Evolutionary conservation across 306 rosid genomes (phyloP).

Genomic region (Prunus kanzakura): DNA sequence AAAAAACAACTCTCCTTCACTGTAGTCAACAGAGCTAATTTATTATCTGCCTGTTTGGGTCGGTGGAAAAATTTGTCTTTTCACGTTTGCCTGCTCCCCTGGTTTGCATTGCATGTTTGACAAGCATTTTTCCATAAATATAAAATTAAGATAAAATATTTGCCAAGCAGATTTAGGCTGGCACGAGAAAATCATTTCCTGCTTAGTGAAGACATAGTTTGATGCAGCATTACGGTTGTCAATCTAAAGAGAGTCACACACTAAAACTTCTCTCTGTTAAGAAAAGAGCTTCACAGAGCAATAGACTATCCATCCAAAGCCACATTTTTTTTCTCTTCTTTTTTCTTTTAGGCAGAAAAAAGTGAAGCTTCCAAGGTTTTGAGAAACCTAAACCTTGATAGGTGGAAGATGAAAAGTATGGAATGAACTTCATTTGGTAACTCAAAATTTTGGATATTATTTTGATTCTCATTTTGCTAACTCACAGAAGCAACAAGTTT

Average conservation of each 20-base stretch:
- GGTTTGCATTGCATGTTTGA: not conserved
- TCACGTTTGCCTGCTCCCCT: not conserved
- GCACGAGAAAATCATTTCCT: not conserved
- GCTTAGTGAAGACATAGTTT: not conserved
- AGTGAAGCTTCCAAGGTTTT: no score
- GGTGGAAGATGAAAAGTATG: not conserved
- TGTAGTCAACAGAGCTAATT: not conserved
- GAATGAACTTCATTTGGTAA: not conserved
- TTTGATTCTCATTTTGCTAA: slow-evolving; percentile 1
- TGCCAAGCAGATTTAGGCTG: not conserved
- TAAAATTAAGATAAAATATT: not conserved
- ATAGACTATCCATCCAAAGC: no score
- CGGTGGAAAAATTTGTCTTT: not conserved
- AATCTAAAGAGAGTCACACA: not conserved
- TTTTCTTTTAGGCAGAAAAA: not conserved
- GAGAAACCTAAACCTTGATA: not conserved
- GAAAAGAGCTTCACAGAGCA: no score
- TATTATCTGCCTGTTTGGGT: not conserved
- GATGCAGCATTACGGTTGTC: not conserved
- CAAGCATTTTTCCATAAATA: not conserved
- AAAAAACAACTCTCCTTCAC: not conserved
- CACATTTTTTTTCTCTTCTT: no score
- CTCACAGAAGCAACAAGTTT: not conserved
- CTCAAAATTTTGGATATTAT: not conserved
- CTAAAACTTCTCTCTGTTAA: no score